A percentile compares a stretch with the other conserved stretches of the same genome.
Conservation (phyloP, 73 alveolate genomes). For the Paramecium primaurelia region DNA sequence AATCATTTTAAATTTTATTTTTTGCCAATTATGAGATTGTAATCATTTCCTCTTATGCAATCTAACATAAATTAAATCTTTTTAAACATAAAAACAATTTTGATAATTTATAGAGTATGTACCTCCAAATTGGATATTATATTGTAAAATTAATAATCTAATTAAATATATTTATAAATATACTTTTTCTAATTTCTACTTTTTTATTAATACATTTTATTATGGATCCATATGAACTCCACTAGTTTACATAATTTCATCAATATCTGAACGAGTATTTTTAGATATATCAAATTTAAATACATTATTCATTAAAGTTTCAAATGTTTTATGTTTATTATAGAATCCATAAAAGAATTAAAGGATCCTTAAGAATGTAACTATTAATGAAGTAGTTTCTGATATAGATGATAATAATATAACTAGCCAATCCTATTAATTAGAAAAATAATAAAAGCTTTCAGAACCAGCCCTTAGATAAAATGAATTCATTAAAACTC, state of each 20-base stretch:
- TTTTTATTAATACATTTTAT: not conserved
- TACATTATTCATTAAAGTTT: not conserved
- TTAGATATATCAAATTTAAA: not conserved
- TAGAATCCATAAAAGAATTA: not conserved
- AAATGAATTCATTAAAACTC: not conserved
- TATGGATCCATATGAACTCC: not conserved
- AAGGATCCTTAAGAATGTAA: not conserved
- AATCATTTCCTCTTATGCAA: not conserved
- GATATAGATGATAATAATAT: not conserved
- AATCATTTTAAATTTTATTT: not conserved
- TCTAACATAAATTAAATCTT: not conserved
- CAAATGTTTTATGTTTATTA: conserved; percentile 20
- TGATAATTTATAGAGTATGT: not conserved
- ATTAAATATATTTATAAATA: not conserved
- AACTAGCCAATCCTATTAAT: not conserved
- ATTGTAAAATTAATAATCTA: not conserved
- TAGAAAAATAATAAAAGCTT: not conserved
- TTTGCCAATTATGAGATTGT: conserved; percentile 2
- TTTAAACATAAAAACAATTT: not conserved
- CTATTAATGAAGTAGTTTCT: not conserved
- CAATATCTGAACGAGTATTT: not conserved
- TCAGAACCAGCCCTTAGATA: not conserved
- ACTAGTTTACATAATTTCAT: not conserved
- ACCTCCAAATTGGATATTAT: not conserved
- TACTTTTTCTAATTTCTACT: not conserved